Percentiles rank a stretch among this genome's conserved stretches.
Evolutionary conservation across 2,329 filamentous ascomycete genomes (phyloP).

Genomic region (Nigrospora sphaerica): DNA sequence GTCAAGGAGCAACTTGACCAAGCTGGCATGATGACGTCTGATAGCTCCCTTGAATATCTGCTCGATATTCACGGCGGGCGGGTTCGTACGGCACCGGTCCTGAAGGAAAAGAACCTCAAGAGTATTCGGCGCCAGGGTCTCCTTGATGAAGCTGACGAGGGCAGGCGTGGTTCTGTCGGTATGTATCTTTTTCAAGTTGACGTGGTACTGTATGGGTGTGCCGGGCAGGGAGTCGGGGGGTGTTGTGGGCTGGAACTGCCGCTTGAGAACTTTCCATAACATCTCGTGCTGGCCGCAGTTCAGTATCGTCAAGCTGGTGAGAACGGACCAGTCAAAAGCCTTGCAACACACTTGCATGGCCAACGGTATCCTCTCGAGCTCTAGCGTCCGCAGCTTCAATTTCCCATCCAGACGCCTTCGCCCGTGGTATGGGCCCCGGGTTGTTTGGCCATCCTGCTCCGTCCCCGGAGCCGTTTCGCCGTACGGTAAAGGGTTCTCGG

Average conservation of each 20-base stretch:
- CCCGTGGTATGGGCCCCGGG: slow-evolving; percentile 6
- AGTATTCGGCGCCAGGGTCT: slow-evolving; percentile 70
- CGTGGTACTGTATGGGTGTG: slow-evolving; percentile 43
- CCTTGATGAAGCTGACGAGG: slow-evolving; percentile 67
- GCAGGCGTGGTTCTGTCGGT: slow-evolving; percentile 65
- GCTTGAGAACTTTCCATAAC: slow-evolving; percentile 66
- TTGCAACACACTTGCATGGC: slow-evolving; percentile 63
- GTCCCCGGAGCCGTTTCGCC: not conserved
- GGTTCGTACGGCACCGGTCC: slow-evolving; percentile 46
- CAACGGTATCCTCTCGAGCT: slow-evolving; percentile 69
- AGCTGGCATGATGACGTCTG: slow-evolving; percentile 61
- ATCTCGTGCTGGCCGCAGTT: slow-evolving; percentile 66
- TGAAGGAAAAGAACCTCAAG: slow-evolving; percentile 76
- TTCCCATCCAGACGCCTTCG: slow-evolving; percentile 44
- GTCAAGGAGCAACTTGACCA: slow-evolving; percentile 69
- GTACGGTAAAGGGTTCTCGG: not conserved
- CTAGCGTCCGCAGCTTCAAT: slow-evolving; percentile 62
- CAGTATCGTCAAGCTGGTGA: slow-evolving; percentile 68
- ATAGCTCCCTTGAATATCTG: slow-evolving; percentile 65
- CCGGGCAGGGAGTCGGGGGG: slow-evolving; percentile 21
- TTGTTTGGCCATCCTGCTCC: not conserved
- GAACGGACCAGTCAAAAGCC: slow-evolving; percentile 66
- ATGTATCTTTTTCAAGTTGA: slow-evolving; percentile 67
- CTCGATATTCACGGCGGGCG: slow-evolving; percentile 54
- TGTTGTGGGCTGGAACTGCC: slow-evolving; percentile 46